Conservation (phyloP, 2,329 filamentous ascomycete genomes). For the Pleurostoma richardsiae region DNA sequence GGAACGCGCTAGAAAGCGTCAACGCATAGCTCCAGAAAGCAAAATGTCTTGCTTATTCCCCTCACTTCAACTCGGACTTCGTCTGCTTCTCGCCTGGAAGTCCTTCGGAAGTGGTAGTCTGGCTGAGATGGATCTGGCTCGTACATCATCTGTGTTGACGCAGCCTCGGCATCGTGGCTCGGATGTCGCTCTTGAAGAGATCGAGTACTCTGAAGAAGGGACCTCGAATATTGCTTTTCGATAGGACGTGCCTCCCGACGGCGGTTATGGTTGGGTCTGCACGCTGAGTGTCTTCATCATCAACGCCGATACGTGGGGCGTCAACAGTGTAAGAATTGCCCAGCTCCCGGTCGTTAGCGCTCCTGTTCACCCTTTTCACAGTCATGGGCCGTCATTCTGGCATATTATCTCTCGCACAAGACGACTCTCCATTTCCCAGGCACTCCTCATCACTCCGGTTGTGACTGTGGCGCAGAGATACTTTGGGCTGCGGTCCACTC, state of each 20-base stretch:
- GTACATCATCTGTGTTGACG: too few species aligned
- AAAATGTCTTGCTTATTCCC: too few species aligned
- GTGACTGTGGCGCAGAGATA: slow-evolving; percentile 17
- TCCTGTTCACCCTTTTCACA: slow-evolving; percentile 2
- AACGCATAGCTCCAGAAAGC: too few species aligned
- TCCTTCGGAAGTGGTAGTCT: too few species aligned
- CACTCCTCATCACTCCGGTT: slow-evolving; percentile 34
- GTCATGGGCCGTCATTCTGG: slow-evolving; percentile 51
- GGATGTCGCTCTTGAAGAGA: too few species aligned
- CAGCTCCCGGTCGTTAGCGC: not conserved
- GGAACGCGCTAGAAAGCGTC: too few species aligned
- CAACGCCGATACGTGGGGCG: slow-evolving; percentile 32
- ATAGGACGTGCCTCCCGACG: not conserved
- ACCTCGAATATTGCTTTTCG: too few species aligned
- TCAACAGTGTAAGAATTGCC: slow-evolving; percentile 24
- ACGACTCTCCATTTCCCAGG: slow-evolving; percentile 44
- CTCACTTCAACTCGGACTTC: too few species aligned
- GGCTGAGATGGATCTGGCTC: too few species aligned
- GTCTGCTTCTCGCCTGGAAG: too few species aligned
- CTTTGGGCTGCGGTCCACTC: slow-evolving; percentile 25
- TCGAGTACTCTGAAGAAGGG: too few species aligned
- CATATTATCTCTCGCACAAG: slow-evolving; percentile 46
- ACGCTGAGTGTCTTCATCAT: not conserved
- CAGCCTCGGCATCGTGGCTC: too few species aligned
- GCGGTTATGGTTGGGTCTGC: not conserved